Base-by-base conservation (phyloP, 768 basidiomycete genomes). In the Suillus cothurnatus region DNA sequence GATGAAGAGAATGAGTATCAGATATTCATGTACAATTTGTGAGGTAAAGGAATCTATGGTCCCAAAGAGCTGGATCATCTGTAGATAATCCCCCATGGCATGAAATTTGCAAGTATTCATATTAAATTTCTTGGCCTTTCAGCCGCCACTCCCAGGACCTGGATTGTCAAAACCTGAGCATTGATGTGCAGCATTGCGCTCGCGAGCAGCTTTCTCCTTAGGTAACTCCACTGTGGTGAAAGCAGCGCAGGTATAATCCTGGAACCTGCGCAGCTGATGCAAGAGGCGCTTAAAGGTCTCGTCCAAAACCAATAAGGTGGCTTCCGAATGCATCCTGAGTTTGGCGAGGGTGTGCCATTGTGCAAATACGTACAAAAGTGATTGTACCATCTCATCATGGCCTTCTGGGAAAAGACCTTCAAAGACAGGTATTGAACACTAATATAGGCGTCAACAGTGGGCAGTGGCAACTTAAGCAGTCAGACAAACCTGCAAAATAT, bases 301-400 rank as follows among this genome's bases (percentile, higher is more conserved):
- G 2, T 34, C 64, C 0, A 81, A 67, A 1, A 62, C n/a, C 0
- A 15, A 1, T 0, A 79, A 71, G 1, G 75, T 69, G 0, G 69
- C 32, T 2, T 77, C 72, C 0, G 76, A 77, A 43, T 81, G 80
- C 36, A 77, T 69, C 11, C 70, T 71, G 1, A 78, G 61, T 57
- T 81, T 81, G 0, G 77, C 76, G 4, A 76, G 63, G 0, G 71
- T 72, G 53, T 81, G 79, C 81, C 79, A 81, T 1, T 68, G 53
- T 4, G 70, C 71, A 2, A 70, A 50, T 0, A 52, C n/a, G 63
- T 67, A 81, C 1, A 77, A 67, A 1, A 76, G 64, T 0, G 47
- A 58, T 0, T 67, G 32, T 9, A 80, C 61, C 0, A 61, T 21
- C 1, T 31, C 34, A 17, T 77, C 71, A 45, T 78, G 73, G 5